phyloP scores from a whole-genome alignment of 257 asterid genomes.

The Marsdenia floribunda region DNA sequence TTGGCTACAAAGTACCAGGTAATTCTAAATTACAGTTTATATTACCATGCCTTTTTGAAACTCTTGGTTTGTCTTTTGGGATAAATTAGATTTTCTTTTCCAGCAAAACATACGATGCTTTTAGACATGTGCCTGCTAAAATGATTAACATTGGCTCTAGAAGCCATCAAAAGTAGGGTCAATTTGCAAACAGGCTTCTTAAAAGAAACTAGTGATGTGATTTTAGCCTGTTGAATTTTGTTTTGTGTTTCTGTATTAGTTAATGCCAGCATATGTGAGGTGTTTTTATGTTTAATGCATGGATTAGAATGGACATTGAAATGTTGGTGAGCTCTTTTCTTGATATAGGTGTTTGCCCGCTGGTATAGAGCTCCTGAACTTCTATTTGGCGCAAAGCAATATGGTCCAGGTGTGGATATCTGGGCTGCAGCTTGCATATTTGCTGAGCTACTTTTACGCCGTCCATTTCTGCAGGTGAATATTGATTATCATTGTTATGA shows the following conservation, averaged over 20 bases:
- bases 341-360: constrained; percentile 86
- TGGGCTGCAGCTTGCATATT: constrained; percentile 99
- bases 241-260: neutral
- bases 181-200: neutral
- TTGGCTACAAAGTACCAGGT: neutral
- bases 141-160: neutral
- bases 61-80: neutral
- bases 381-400: constrained; percentile 95
- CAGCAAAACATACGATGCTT: neutral
- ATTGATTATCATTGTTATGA: constrained; percentile 5
- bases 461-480: constrained; percentile 90
- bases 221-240: neutral
- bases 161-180: neutral
- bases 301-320: neutral
- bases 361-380: constrained; percentile 99
- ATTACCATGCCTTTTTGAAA: neutral
- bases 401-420: constrained; percentile 96
- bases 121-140: neutral
- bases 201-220: neutral
- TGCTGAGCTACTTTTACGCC: constrained; percentile 88
- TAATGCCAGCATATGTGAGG: neutral
- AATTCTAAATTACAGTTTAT: neutral
- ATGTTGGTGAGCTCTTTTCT: neutral
- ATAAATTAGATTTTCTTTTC: neutral
- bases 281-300: neutral